Conservation (phyloP, 2,329 filamentous ascomycete species). For the Pseudogymnoascus sp. region DNA sequence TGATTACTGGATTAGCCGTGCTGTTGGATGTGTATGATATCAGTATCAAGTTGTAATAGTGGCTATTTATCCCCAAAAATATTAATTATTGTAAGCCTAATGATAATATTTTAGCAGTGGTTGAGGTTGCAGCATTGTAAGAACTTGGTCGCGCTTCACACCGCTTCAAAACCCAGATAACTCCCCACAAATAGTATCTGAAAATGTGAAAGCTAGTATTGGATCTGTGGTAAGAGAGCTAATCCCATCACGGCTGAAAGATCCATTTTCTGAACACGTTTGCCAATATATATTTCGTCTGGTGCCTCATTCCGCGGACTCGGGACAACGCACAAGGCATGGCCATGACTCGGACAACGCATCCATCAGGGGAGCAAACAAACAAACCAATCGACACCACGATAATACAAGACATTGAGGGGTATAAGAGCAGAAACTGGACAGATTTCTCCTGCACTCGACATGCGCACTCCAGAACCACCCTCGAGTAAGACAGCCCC, state of each 20-base stretch:
- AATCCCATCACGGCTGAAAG: not conserved
- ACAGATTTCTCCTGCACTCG: not conserved
- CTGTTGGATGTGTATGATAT: slow-evolving; percentile 56
- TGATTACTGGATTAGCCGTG: slow-evolving; percentile 60
- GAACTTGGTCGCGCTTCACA: not conserved
- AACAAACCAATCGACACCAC: not conserved
- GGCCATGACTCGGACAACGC: not conserved
- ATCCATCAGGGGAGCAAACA: not conserved
- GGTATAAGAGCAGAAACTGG: not conserved
- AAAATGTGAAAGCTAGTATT: not conserved
- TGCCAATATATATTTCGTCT: not conserved
- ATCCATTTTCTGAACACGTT: not conserved
- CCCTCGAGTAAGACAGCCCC: not conserved
- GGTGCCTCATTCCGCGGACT: not conserved
- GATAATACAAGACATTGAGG: not conserved
- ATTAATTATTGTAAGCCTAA: not conserved
- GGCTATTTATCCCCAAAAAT: not conserved
- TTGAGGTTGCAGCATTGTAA: not conserved
- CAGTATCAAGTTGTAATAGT: slow-evolving; percentile 57
- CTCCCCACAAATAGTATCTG: not conserved
- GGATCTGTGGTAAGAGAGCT: not conserved
- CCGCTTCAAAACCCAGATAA: not conserved
- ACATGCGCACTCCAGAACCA: not conserved
- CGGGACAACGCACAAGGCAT: not conserved
- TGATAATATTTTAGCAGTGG: not conserved